Evolutionary conservation across 2,329 filamentous ascomycete species (phyloP).

Genomic region (Diaporthe vaccinii): DNA sequence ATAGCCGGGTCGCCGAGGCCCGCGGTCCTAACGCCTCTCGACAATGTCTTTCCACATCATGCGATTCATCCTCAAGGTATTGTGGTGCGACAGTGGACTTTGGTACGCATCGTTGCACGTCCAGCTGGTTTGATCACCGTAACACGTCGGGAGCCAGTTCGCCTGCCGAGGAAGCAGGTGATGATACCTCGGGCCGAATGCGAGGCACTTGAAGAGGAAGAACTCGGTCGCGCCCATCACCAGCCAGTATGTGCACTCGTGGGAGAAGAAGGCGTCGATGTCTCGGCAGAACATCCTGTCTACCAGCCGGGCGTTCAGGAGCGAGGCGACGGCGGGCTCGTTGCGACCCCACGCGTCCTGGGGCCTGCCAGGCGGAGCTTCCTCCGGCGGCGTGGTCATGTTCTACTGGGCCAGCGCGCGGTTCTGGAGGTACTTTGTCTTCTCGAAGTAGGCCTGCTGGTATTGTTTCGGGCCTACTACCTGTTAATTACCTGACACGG

Average conservation of each 20-base stretch:
- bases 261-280: conserved; percentile 8
- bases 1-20: not conserved
- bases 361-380: not conserved
- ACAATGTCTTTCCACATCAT: conserved; percentile 14
- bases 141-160: not conserved
- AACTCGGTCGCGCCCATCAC: conserved; percentile 21
- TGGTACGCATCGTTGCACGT: not conserved
- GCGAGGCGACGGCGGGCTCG: not conserved
- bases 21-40: not conserved
- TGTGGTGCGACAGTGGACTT: not conserved
- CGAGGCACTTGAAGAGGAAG: conserved; percentile 13
- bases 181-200: not conserved
- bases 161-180: conserved; percentile 10
- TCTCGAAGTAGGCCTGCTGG: conserved; percentile 2
- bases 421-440: conserved; percentile 15
- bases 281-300: not conserved
- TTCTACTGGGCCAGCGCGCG: conserved; percentile 14
- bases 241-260: conserved; percentile 18
- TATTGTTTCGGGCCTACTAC: not conserved
- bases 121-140: not conserved
- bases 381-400: not conserved
- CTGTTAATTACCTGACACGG: no score
- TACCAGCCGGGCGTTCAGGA: conserved; percentile 2
- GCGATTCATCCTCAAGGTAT: not conserved
- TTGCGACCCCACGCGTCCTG: not conserved